phyloP scores from a whole-genome alignment of 2,329 filamentous ascomycete species.

The Colletotrichum orbiculare region DNA sequence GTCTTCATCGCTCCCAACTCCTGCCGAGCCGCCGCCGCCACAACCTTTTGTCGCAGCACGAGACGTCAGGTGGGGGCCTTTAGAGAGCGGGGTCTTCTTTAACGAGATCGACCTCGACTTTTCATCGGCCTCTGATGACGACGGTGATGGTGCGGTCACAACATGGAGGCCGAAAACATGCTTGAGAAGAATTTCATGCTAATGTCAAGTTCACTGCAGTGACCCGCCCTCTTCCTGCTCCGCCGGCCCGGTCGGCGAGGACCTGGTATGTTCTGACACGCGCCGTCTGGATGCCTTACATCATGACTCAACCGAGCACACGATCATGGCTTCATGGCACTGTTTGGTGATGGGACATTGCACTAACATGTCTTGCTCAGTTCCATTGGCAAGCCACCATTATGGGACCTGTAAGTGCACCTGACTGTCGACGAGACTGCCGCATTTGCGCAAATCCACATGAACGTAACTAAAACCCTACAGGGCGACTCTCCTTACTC shows the following conservation, averaged over 20 bases:
- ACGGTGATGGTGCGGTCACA: neutral
- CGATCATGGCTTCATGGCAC: constrained; percentile 27
- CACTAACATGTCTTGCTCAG: constrained; percentile 58
- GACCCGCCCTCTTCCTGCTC: constrained; percentile 99
- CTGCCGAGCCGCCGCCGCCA: constrained; percentile 18
- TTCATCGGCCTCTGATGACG: constrained; percentile 5
- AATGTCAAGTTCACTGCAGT: constrained; percentile 61
- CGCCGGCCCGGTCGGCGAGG: constrained; percentile 95
- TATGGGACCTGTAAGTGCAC: constrained; percentile 91
- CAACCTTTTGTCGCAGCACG: constrained; percentile 41
- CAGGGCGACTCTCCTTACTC: constrained; percentile 97
- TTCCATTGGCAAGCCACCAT: constrained; percentile 99
- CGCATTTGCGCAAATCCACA: neutral
- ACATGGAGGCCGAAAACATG: neutral
- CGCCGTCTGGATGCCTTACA: constrained; percentile 24
- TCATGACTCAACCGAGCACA: constrained; percentile 40
- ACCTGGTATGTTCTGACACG: constrained; percentile 80
- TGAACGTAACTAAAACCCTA: neutral
- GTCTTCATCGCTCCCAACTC: constrained; percentile 26
- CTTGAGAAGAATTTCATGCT: constrained; percentile 39
- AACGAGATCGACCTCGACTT: constrained; percentile 26
- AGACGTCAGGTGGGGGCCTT: constrained; percentile 49
- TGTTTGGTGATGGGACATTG: neutral
- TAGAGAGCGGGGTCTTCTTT: constrained; percentile 49
- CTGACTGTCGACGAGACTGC: neutral